A percentile compares a stretch with the other conserved stretches of the same genome.
phyloP scores from a whole-genome alignment of 495 filamentous ascomycete species.

The Penicillium paxilli region DNA sequence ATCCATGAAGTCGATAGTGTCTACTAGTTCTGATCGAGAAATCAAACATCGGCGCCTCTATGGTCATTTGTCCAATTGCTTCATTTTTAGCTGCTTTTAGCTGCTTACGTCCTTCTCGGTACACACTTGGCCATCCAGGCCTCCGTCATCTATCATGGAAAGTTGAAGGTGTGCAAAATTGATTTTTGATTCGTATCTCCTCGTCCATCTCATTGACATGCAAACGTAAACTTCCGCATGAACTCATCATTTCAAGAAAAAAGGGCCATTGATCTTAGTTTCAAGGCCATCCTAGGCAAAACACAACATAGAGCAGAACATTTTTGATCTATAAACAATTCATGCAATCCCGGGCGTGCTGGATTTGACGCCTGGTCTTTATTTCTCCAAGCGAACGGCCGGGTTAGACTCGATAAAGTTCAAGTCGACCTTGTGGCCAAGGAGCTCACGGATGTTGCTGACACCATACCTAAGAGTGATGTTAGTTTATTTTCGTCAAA shows the following conservation, averaged over 20 bases:
- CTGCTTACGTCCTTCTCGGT: too few relatives aligned
- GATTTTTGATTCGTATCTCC: slow-evolving; percentile 26
- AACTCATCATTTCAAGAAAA: slow-evolving; percentile 24
- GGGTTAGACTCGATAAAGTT: slow-evolving; percentile 79
- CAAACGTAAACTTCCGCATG: slow-evolving; percentile 25
- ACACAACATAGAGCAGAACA: slow-evolving; percentile 18
- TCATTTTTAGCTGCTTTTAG: too few relatives aligned
- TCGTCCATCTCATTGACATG: slow-evolving; percentile 27
- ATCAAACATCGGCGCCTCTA: too few relatives aligned
- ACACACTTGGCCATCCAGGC: too few relatives aligned
- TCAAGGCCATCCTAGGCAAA: slow-evolving; percentile 16
- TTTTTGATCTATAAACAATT: slow-evolving; percentile 23
- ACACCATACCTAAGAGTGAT: slow-evolving; percentile 62
- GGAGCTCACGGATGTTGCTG: slow-evolving; percentile 78
- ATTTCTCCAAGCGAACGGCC: slow-evolving; percentile 76
- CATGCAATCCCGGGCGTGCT: slow-evolving; percentile 7
- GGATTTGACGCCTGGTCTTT: slow-evolving; percentile 1
- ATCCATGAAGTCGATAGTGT: too few relatives aligned
- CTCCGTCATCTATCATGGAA: not conserved
- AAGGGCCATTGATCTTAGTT: not conserved
- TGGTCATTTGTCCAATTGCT: too few relatives aligned
- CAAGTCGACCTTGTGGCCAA: slow-evolving; percentile 83
- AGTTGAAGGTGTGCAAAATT: not conserved
- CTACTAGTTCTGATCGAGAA: too few relatives aligned
- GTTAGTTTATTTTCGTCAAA: too few relatives aligned